phyloP scores from a whole-genome alignment of 208 protist species.

The Balamuthia mandrillaris region DNA sequence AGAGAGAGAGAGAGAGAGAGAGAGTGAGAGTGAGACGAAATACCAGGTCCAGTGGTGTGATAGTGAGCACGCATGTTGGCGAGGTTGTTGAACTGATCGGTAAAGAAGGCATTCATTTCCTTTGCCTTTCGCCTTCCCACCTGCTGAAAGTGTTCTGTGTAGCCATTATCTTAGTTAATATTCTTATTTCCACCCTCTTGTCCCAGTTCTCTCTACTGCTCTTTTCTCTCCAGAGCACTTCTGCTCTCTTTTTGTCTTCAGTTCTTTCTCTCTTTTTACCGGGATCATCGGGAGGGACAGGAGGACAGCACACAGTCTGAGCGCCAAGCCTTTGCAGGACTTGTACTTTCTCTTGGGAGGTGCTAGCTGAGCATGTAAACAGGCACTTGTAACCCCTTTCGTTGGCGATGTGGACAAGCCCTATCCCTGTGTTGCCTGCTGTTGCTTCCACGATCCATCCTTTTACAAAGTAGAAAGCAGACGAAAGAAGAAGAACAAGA shows the following conservation, averaged over 20 bases:
- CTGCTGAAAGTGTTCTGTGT: constrained; percentile 17
- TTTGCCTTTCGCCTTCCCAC: background rate
- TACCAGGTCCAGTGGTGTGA: constrained; percentile 59
- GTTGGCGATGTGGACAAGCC: constrained; percentile 56
- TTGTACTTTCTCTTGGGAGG: constrained; percentile 55
- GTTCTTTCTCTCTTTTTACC: too few species aligned
- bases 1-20: background rate
- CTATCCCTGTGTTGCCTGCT: constrained; percentile 66
- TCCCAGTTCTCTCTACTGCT: constrained; percentile 21
- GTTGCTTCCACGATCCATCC: constrained; percentile 68
- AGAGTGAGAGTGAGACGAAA: constrained; percentile 43
- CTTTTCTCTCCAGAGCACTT: too few species aligned
- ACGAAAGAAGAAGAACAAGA: background rate
- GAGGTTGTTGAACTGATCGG: constrained; percentile 72
- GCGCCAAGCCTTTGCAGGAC: constrained; percentile 61
- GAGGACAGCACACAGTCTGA: constrained; percentile 6
- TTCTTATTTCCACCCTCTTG: constrained; percentile 34
- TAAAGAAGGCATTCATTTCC: constrained; percentile 40
- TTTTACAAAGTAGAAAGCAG: background rate
- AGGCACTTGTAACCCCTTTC: constrained; percentile 58
- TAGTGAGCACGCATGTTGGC: constrained; percentile 65
- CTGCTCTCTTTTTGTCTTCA: too few species aligned
- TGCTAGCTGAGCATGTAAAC: constrained; percentile 43
- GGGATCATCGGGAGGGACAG: constrained; percentile 21
- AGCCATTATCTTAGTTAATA: too few species aligned